phyloP scores from a whole-genome alignment of 345 rosid species.

The Populus davidiana region DNA sequence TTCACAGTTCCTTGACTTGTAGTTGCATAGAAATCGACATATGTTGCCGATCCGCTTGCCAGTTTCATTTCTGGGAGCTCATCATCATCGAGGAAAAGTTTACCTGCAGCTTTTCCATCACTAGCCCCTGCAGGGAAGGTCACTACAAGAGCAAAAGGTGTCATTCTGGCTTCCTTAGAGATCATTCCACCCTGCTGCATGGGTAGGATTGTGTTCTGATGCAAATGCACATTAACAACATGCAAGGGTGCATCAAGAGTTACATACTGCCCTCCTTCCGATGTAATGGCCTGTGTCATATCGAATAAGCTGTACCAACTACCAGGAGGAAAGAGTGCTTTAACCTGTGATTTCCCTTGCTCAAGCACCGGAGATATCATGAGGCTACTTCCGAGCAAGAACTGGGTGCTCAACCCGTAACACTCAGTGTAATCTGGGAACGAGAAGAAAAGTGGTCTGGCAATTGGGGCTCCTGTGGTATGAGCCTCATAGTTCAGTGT shows the following conservation, averaged over 20 bases:
- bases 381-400: constrained; percentile 79
- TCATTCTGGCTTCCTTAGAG: constrained; percentile 74
- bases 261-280: constrained; percentile 49
- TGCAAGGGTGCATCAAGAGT: constrained; percentile 75
- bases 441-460: constrained; percentile 96
- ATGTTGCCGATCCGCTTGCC: constrained; percentile 61
- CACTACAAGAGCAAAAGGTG: constrained; percentile 75
- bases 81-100: constrained; percentile 69
- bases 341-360: constrained; percentile 60
- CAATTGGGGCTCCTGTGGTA: constrained; percentile 73
- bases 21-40: constrained; percentile 61
- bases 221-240: constrained; percentile 77
- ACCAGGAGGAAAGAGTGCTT: constrained; percentile 86
- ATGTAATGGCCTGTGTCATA: constrained; percentile 49
- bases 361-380: constrained; percentile 94
- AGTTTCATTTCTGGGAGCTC: constrained; percentile 93
- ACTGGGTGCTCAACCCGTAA: constrained; percentile 80
- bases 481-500: constrained; percentile 80
- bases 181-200: constrained; percentile 90
- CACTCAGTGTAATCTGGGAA: constrained; percentile 63
- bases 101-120: constrained; percentile 70
- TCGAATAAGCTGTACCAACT: constrained; percentile 87
- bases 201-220: constrained; percentile 75
- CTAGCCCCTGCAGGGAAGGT: constrained; percentile 68
- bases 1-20: constrained; percentile 54